These are phyloP conservation scores for Colletotrichum gigasporum DNA, from an alignment of 2,329 filamentous ascomycete species.

Conservation along the genomic window DNA sequence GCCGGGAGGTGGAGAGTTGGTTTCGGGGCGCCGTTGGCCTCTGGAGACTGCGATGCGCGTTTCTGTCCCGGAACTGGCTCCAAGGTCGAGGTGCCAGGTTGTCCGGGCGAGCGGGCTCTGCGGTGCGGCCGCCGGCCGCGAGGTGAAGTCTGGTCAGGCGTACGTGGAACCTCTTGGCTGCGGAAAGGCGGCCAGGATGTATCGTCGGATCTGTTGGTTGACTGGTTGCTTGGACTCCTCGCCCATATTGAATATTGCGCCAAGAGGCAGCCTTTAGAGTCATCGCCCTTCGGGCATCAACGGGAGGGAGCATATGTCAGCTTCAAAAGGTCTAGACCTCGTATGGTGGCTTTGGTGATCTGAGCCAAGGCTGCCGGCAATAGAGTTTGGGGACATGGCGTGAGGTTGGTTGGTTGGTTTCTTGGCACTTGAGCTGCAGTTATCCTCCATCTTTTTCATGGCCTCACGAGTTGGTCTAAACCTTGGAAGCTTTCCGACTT, in stretches of 20 bases:
- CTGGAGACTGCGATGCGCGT: neutral
- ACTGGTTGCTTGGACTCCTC: neutral
- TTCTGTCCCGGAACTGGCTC: neutral
- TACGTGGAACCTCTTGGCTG: neutral
- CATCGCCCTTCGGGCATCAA: neutral
- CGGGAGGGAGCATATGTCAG: neutral
- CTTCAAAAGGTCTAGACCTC: neutral
- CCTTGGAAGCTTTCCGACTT: too few species aligned
- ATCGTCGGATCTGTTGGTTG: too few species aligned
- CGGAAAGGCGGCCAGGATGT: too few species aligned
- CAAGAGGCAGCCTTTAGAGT: too few species aligned
- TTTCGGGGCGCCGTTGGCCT: neutral
- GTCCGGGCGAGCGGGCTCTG: neutral
- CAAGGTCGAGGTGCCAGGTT: neutral
- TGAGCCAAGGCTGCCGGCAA: too few species aligned
- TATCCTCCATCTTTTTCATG: too few species aligned
- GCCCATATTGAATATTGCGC: neutral
- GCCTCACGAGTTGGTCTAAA: too few species aligned
- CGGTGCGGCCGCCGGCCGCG: neutral
- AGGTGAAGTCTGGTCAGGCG: neutral
- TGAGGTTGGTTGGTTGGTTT: too few species aligned
- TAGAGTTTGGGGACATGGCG: too few species aligned
- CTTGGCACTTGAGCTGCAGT: too few species aligned
- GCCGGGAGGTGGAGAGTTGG: neutral
- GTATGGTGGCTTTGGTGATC: neutral